Conservation (phyloP, 1,284 basidiomycete species). For the Xerocomus amazonicus region DNA sequence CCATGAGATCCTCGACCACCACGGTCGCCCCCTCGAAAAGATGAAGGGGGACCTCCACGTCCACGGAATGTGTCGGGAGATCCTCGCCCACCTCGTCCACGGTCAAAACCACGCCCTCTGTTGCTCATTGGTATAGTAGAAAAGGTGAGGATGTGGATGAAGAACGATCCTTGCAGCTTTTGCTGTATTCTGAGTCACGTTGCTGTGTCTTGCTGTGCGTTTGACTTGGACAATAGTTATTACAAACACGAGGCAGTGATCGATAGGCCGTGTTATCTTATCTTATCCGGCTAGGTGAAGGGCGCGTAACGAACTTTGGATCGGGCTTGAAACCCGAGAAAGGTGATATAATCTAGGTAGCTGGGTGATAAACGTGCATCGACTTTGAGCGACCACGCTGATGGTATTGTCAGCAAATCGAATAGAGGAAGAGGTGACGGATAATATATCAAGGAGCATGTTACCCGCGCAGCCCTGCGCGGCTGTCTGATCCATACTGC, state of each 20-base stretch:
- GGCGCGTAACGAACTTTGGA: neutral
- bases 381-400: too few species aligned
- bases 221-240: slow-evolving; percentile 7
- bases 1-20: slow-evolving; percentile 34
- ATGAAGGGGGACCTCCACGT: slow-evolving; percentile 26
- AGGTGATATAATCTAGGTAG: neutral
- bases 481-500: neutral
- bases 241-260: neutral
- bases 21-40: slow-evolving; percentile 28
- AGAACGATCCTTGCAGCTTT: neutral
- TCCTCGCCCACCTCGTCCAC: slow-evolving; percentile 36
- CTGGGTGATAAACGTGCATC: neutral
- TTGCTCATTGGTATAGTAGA: slow-evolving; percentile 25
- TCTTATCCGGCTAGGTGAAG: slow-evolving; percentile 19
- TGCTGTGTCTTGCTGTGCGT: slow-evolving; percentile 22
- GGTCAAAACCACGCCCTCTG: slow-evolving; percentile 7
- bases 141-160: neutral
- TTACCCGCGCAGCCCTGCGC: neutral
- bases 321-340: neutral
- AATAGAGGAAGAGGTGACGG: too few species aligned
- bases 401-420: neutral
- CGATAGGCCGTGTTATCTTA: slow-evolving; percentile 15
- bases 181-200: slow-evolving; percentile 9
- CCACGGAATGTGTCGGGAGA: slow-evolving; percentile 23
- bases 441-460: neutral